These are phyloP conservation scores for Drosera spatulata DNA, from an alignment of 179 eudicot species.

Conservation along the genomic window DNA sequence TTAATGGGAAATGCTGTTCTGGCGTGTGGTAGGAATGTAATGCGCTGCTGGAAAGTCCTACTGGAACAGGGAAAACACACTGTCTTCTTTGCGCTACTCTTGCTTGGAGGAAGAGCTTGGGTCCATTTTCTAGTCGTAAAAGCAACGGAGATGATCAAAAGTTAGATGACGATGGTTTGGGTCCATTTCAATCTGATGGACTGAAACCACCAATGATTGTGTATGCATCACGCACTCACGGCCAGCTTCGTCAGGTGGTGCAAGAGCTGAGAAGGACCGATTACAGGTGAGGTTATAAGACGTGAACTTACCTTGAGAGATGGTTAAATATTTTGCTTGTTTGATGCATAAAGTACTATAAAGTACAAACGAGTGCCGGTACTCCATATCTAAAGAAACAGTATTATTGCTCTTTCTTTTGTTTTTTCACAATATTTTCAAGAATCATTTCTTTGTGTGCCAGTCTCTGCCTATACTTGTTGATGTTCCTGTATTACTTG, in stretches of 20 bases:
- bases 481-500: too few relatives aligned
- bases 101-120: conserved; percentile 92
- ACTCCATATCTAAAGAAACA: too few relatives aligned
- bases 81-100: conserved; percentile 96
- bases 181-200: conserved; percentile 29
- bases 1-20: too few relatives aligned
- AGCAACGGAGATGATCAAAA: conserved; percentile 12
- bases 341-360: too few relatives aligned
- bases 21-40: conserved; percentile 47
- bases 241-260: conserved; percentile 89
- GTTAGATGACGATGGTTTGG: conserved; percentile 20
- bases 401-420: too few relatives aligned
- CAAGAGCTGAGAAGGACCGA: conserved; percentile 74
- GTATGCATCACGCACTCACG: conserved; percentile 92
- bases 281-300: conserved; percentile 58
- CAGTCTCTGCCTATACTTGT: too few relatives aligned
- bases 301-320: too few relatives aligned
- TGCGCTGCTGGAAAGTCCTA: conserved; percentile 96
- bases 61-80: conserved; percentile 98
- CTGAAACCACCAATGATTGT: conserved; percentile 51
- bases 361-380: too few relatives aligned
- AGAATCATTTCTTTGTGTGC: too few relatives aligned
- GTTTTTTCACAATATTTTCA: too few relatives aligned
- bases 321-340: too few relatives aligned
- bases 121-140: conserved; percentile 45